phyloP scores from a whole-genome alignment of 2,329 filamentous ascomycete species.

The Penicillium sumatraense region DNA sequence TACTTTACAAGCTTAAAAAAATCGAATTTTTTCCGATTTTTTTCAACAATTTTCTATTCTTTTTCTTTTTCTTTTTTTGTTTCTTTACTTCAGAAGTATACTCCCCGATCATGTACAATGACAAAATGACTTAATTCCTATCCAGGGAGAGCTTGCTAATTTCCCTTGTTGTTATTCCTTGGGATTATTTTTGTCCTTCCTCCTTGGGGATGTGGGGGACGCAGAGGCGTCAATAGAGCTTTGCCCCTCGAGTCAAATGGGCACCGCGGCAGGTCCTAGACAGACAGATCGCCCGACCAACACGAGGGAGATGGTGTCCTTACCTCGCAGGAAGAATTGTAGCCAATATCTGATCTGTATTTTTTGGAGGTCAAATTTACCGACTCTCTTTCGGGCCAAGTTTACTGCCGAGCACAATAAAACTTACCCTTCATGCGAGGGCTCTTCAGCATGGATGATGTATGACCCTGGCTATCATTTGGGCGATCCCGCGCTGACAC shows the following conservation, averaged over 20 bases:
- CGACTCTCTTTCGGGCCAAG: neutral
- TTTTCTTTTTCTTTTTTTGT: neutral
- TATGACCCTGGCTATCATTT: slow-evolving; percentile 6
- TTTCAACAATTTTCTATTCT: neutral
- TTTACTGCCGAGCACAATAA: slow-evolving; percentile 13
- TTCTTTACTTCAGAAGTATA: neutral
- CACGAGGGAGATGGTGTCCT: slow-evolving; percentile 23
- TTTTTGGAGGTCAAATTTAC: slow-evolving; percentile 9
- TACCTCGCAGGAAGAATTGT: slow-evolving; percentile 20
- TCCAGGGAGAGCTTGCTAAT: neutral
- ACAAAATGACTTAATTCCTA: neutral
- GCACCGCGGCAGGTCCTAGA: neutral
- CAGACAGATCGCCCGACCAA: slow-evolving; percentile 14
- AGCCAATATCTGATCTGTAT: slow-evolving; percentile 1
- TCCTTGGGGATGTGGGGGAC: slow-evolving; percentile 29
- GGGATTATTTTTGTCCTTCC: slow-evolving; percentile 10
- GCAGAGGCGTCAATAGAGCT: slow-evolving; percentile 19
- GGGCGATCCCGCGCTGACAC: slow-evolving; percentile 4
- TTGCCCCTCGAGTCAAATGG: slow-evolving; percentile 18
- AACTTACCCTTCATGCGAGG: slow-evolving; percentile 19
- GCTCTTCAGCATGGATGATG: slow-evolving; percentile 11
- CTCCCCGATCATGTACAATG: neutral
- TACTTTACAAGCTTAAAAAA: neutral
- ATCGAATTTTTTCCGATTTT: neutral
- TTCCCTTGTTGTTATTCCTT: neutral